Evolutionary conservation across 2,329 filamentous ascomycete species (phyloP), one percentile per base, ranked within the genome.

Genomic region (Penicillium sp.): DNA sequence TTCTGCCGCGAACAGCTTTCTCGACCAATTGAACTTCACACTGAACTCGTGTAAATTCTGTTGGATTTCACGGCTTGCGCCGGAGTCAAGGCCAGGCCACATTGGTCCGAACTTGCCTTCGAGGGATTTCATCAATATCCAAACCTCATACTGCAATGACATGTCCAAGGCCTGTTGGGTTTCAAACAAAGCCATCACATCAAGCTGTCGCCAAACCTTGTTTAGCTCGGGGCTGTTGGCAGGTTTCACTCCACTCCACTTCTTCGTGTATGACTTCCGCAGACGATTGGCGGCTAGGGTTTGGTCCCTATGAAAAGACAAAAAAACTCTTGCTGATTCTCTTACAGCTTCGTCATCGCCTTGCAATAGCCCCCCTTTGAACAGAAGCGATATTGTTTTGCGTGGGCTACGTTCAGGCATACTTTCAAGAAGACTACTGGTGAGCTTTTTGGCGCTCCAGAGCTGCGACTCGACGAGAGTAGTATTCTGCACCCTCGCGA

Each of bases 141-240:
- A 31, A 16, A 46, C 11, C 26, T 67, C 64, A 21, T 49, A 41
- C 2, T 43, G 27, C 16, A 67, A 31, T 8, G 22, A 26, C 41
- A 39, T 52, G 3, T 39, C 1, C 39, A 55, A 33, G 9, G 31
- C 16, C 7, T 54, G n/a, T 1, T 53, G n/a, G 3, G 65, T 46
- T 6, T 65, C 55, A 31, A 70, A 66, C 16, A 65, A 65, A 16
- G 67, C 65, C 29, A 66, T 50, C 39, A 65, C 56, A 59, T 72
- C 68, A 19, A 72, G 60, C 31, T 72, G 69, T 24, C 63, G 64
- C 69, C 66, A 71, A 55, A 64, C 55, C 29, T 64, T 63, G 55
- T 63, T 49, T 8, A 59, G n/a, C 22, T 53, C n/a, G n/a, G 55
- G 31, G 16, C 46, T 56, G 27, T 48, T 39, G 19, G 39, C 24